Base-by-base conservation (phyloP, 1,139 yeast species). In the Lodderomyces beijingensis region DNA sequence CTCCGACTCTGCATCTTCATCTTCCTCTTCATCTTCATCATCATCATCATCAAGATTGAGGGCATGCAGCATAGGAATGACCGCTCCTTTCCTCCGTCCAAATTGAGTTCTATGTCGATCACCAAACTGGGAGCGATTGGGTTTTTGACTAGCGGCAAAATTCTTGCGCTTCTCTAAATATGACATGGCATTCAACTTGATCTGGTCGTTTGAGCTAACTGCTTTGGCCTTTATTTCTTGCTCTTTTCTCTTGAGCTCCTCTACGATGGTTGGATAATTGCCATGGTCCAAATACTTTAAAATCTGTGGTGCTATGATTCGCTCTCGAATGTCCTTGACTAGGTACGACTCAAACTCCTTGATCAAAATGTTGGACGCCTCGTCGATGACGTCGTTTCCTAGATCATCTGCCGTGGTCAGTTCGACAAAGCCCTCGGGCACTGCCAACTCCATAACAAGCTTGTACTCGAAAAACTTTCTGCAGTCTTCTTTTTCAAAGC, bases 41-140 rank as follows among this genome's bases (percentile, higher is more conserved):
- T 71, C 73, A 3, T 72, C 79, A 4, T 35, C 38, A 8, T 30
- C 56, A 35, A 68, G 74, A 45, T 84, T 81, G 41, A 84, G 69
- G 1, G 80, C 76, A 57, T 84, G 91, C 35, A 79, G 81, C 79
- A 83, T 70, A 1, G 93, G 94, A 28, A 79, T 56, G 32, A 65
- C 45, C 4, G 33, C 27, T 42, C 52, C 56, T 49, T 54, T 51
- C 17, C 15, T 21, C 3, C n/a, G 20, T 11, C 38, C 36, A 38
- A 36, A 33, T n/a, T n/a, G n/a, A n/a, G n/a, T n/a, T n/a, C n/a
- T n/a, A 31, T 35, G 30, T 43, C 37, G 39, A n/a, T 48, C 57
- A 16, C 44, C 46, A 32, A 69, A 67, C 50, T 65, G 74, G 43
- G 65, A 69, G 26, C 75, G 54, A 17, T 55, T 46, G 16, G 45